Evolutionary conservation across 2,329 filamentous ascomycete genomes (phyloP), one percentile per base, ranked within the genome.

Genomic region (Chaetothyriales sp.): DNA sequence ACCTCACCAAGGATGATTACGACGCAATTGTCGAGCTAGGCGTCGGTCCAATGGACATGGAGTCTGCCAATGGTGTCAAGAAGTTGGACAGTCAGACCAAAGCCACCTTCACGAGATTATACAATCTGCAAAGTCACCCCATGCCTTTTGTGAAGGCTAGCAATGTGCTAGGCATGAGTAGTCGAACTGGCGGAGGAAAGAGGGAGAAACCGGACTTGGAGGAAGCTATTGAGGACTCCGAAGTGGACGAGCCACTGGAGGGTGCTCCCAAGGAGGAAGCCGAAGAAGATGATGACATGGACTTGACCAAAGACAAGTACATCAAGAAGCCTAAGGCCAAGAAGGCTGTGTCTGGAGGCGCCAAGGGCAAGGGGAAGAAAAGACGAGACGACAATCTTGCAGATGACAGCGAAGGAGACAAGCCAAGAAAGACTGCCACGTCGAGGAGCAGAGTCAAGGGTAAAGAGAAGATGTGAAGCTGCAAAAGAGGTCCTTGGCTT

Each of bases 141-240:
- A 70, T 98, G 48, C 89, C 92, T 1, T 98, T 95, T 69, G 95
- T 96, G 80, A 96, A 95, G 68, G 86, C 89, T 1, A 87, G 79
- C 60, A 86, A 76, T 56, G 77, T 92, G 15, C 66, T 79, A 8
- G 84, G 80, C 2, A 80, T 86, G 3, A 39, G 32, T 15, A 83
- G 79, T 2, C 83, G 81, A 61, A 70, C 74, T 43, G 71, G 79
- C 22, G 53, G 43, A 9, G 48, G 36, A 5, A 80, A 80, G 48
- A 79, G 78, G 66, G 87, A 90, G 46, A 84, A 83, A 55, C 93
- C 92, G 0, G 92, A 98, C 69, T 76, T 98, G 28, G 92, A 98
- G 68, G 92, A 98, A 68, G 92, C 89, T 1, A 83, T 98, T 49
- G 89, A 96, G 47, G 90, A 94, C 59, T 88, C 87, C 4, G 57